Base-by-base conservation (phyloP, 2,329 filamentous ascomycete species). In the Arthrinium puccinioides region DNA sequence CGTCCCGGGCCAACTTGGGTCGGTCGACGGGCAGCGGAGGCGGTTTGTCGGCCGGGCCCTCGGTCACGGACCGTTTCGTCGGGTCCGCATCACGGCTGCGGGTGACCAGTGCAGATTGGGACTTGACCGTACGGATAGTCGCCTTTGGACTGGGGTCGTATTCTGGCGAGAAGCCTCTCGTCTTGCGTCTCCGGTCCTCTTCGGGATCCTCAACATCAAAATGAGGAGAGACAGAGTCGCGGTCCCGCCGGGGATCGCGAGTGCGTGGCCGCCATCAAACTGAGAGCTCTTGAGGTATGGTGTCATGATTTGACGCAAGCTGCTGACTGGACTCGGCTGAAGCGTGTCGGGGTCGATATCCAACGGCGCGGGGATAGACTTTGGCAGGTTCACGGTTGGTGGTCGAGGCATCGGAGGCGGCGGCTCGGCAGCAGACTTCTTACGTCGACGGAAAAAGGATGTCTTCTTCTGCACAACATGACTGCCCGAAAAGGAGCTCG, bases 361-460 rank as follows among this genome's bases (percentile, higher is more conserved):
- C 39, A 23, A 57, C 56, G 31, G 62, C 49, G n/a, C n/a, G 4
- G 60, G 52, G 8, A 50, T 47, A 18, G 46, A 46, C 11, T 41
- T 34, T 27, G 46, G 48, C n/a, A 20, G 39, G 8, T 52, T 38
- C 31, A 51, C 51, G 20, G 48, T 40, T 25, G 37, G 52, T 31
- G 47, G 37, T 27, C 46, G 58, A 30, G 59, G 70, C 21, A 61
- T 50, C 1, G 73, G 74, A 21, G 81, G 60, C 8, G 82, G 79
- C 23, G 83, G 79, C 44, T 94, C 88, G 11, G 79, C 76, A 23
- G 87, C 63, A 5, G 89, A 95, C 72, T 90, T 94, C 74, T 97
- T 97, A 45, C 89, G 77, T 42, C 92, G 76, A 44, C 92, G 77
- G 65, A 97, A 97, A 64, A 98, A 97, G 1, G 87, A 90, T 1